Evolutionary conservation across 1,139 yeast genomes (phyloP), one percentile per base, ranked within the genome.

Genomic region (Lodderomyces parapsilosis): DNA sequence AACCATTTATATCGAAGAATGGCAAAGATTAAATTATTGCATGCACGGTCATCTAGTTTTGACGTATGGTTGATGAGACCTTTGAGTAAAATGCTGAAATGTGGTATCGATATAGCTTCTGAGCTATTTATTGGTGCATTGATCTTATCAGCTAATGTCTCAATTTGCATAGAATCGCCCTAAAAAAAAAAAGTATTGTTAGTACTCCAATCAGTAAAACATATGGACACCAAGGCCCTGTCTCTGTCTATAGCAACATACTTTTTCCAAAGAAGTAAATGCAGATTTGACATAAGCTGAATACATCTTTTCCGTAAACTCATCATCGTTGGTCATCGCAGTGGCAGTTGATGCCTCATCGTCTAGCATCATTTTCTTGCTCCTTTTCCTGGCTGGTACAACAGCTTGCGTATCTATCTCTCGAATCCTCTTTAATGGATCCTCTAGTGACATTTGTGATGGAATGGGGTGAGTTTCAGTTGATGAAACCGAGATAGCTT

Each of bases 211-310:
- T 36, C 34, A 41, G 40, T 38, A 45, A 36, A 17, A 25, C 5
- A 17, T 11, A 32, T 9, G 22, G n/a, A n/a, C n/a, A n/a, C n/a
- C n/a, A n/a, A n/a, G n/a, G n/a, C n/a, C n/a, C n/a, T 27, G 31
- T 18, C 18, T 13, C 18, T 28, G 18, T 18, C n/a, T 38, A 11
- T 30, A 38, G 17, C 10, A 37, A 72, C 76, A 70, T 78, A 68
- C 74, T 65, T 72, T 77, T 49, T 84, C 90, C 56, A 85, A 68
- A 44, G 85, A 79, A 42, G 82, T 85, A 51, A 87, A 66, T 30
- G 94, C 94, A 45, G 86, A 76, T 52, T 75, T 77, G 25, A 86
- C 81, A 57, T 76, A 80, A 36, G 86, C 73, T 41, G 74, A 65
- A 63, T 82, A 86, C 78, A 85, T 75, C 58, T 79, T 75, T 43